Evolutionary conservation across 306 rosid species (phyloP), one percentile per base, ranked within the genome.

Genomic region (Alnus rubra): DNA sequence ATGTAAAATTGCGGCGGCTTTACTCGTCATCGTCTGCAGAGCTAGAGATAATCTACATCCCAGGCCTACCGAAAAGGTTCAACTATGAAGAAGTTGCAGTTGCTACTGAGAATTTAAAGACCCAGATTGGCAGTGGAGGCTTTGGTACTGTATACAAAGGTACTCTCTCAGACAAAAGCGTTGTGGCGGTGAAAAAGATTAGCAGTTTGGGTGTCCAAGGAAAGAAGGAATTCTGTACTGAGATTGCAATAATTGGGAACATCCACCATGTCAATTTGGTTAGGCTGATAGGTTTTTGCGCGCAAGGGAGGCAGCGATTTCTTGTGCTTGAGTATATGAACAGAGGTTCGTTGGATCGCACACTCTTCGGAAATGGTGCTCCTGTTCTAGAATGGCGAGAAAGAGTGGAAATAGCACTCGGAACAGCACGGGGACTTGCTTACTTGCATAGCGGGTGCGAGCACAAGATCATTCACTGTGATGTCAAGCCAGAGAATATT

Each of bases 381-480:
- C 97, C 95, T 0, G 95, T 83, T 58, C 79, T 94, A 60, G 97
- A 92, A 77, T 94, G 98, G 98, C 90, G 87, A 78, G 98, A 94
- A 88, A 87, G 97, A 73, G 68, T 80, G 49, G 88, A 91, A 12
- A 92, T 94, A 80, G 97, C 98, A 0, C 86, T 92, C 23, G 95
- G 97, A 81, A 89, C 97, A 39, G 97, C 97, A 1, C 93, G 97
- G 42, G 98, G 98, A 59, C 97, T 94, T 28, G 94, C 97, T 14
- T 94, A 94, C 63, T 84, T 94, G 77, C 98, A 92, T 74, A 77
- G 87, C 30, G 97, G 95, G 0, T 94, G 97, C 71, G 97, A 89
- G 69, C 87, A 85, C 4, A 94, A 83, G 86, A 86, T 94, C 76
- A 92, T 94, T 76, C 98, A 94, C 11, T 94, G 98, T 58, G 98